These are phyloP conservation scores for Nepenthes alata DNA, from an alignment of 179 eudicot genomes.

Conservation along the genomic window DNA sequence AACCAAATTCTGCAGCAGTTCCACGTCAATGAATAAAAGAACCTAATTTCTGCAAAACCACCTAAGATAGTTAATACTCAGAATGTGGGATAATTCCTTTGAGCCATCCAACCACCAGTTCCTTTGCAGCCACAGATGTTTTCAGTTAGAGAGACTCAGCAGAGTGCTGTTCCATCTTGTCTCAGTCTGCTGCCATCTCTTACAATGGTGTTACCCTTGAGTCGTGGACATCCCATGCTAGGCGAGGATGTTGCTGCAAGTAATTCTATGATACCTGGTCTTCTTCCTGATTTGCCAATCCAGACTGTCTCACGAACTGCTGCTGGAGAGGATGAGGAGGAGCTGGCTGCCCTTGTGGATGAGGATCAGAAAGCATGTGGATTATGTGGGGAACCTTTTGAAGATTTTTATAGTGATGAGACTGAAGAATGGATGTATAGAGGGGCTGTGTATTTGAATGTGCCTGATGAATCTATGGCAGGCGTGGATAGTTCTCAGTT, in stretches of 20 bases:
- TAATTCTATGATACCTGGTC: no score
- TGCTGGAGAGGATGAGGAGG: constrained; percentile 68
- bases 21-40: not conserved
- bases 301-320: constrained; percentile 20
- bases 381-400: constrained; percentile 82
- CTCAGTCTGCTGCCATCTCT: no score
- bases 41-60: no score
- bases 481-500: constrained; percentile 64
- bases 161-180: no score
- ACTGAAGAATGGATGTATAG: constrained; percentile 96
- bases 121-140: no score
- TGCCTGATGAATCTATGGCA: constrained; percentile 36
- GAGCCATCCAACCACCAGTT: no score
- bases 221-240: no score
- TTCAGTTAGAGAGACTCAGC: no score
- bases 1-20: constrained; percentile 36
- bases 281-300: constrained; percentile 23
- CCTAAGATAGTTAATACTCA: no score
- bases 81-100: no score
- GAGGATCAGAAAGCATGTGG: constrained; percentile 84
- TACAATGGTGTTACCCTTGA: no score
- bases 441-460: constrained; percentile 85
- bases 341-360: constrained; percentile 81
- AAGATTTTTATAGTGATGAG: constrained; percentile 82
- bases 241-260: no score